Evolutionary conservation across 78 protist genomes (phyloP).

Genomic region (Cavenderia fasciculata): DNA sequence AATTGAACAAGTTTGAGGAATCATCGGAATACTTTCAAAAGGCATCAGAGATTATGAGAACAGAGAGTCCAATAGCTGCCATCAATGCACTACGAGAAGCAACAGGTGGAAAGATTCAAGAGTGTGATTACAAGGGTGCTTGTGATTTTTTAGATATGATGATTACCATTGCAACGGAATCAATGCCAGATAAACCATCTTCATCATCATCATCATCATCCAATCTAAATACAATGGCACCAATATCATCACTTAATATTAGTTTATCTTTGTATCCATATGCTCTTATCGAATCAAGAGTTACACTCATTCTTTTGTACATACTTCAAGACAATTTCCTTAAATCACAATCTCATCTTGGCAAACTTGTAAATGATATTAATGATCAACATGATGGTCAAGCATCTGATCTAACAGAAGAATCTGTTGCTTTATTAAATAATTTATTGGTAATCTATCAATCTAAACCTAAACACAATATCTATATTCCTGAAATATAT

Average conservation of each 20-base stretch:
- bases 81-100: conserved; percentile 63
- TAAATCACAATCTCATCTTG: conserved; percentile 63
- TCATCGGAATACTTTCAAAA: conserved; percentile 61
- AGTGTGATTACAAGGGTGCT: conserved; percentile 73
- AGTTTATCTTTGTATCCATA: conserved; percentile 57
- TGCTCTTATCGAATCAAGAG: conserved; percentile 39
- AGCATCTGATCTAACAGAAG: conserved; percentile 40
- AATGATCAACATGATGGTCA: conserved; percentile 52
- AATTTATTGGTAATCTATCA: conserved; percentile 27
- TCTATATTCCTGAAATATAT: not conserved
- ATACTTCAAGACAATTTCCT: conserved; percentile 55
- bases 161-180: conserved; percentile 46
- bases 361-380: conserved; percentile 50
- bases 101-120: conserved; percentile 44
- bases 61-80: conserved; percentile 55
- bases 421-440: conserved; percentile 40
- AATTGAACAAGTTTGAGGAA: conserved; percentile 43
- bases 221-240: not conserved
- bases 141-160: conserved; percentile 53
- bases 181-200: conserved; percentile 19
- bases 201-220: not conserved
- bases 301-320: conserved; percentile 39
- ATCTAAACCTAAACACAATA: not conserved
- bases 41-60: conserved; percentile 71
- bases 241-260: conserved; percentile 31